phyloP scores from a whole-genome alignment of 2,329 filamentous ascomycete species.

The Cucurbitaria berberidis region DNA sequence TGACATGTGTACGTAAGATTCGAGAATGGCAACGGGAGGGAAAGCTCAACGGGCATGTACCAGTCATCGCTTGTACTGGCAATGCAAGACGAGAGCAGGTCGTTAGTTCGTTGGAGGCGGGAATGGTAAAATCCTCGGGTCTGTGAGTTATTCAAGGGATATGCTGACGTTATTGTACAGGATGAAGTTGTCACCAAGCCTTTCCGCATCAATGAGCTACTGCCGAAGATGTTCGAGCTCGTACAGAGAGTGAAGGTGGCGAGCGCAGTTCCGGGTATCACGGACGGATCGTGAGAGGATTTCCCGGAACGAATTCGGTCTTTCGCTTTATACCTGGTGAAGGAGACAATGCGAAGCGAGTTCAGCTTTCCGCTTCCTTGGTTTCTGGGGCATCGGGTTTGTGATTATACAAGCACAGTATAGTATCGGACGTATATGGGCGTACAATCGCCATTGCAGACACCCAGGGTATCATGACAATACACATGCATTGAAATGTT shows the following conservation, averaged over 20 bases:
- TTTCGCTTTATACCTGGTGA: not conserved
- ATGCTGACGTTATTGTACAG: not conserved
- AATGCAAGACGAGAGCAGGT: constrained; percentile 41
- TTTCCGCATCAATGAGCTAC: not conserved
- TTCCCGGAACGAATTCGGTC: not conserved
- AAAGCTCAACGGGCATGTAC: constrained; percentile 18
- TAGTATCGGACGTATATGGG: not conserved
- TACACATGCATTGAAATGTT: not conserved
- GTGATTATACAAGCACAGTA: not conserved
- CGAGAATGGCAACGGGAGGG: constrained; percentile 22
- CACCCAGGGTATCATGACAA: not conserved
- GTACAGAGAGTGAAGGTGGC: not conserved
- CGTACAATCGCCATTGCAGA: not conserved
- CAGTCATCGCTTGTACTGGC: constrained; percentile 36
- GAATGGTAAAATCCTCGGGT: not conserved
- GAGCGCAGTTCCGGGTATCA: not conserved
- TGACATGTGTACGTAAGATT: constrained; percentile 27
- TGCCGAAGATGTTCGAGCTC: not conserved
- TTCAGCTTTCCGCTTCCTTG: not conserved
- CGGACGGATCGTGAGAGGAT: not conserved
- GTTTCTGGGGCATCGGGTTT: no score
- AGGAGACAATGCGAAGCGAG: not conserved
- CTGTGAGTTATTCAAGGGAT: not conserved
- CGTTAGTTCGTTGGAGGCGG: not conserved
- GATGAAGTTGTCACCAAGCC: not conserved